Evolutionary conservation across 2,329 filamentous ascomycete genomes (phyloP).

Genomic region (Aspergillus fumigatus): DNA sequence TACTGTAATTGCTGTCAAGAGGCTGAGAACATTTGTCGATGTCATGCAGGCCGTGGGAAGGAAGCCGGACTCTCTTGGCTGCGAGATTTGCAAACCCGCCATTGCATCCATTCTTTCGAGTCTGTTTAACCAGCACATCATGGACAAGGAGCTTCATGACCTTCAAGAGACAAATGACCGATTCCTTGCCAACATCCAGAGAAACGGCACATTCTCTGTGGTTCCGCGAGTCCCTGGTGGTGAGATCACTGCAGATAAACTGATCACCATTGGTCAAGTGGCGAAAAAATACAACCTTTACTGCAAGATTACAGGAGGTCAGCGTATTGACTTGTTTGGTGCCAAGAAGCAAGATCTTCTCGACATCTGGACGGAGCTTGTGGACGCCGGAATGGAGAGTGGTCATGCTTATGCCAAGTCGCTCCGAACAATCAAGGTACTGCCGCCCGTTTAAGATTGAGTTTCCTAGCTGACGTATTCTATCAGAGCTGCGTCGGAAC

Average conservation of each 20-base stretch:
- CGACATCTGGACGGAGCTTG: constrained; percentile 73
- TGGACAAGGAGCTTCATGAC: constrained; percentile 65
- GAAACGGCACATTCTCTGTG: constrained; percentile 86
- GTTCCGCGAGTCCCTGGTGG: constrained; percentile 77
- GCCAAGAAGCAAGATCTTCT: constrained; percentile 82
- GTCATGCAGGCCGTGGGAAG: constrained; percentile 77
- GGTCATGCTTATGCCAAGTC: constrained; percentile 90
- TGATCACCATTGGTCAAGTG: constrained; percentile 77
- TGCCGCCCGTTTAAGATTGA: neutral
- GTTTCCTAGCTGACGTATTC: constrained; percentile 3
- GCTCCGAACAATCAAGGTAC: constrained; percentile 72
- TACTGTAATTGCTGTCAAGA: constrained; percentile 80
- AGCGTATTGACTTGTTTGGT: constrained; percentile 90
- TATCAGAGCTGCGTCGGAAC: constrained; percentile 73
- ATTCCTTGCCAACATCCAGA: constrained; percentile 83
- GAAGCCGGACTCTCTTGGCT: constrained; percentile 68
- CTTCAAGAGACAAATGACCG: constrained; percentile 89
- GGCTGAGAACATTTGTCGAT: constrained; percentile 64
- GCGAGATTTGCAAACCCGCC: constrained; percentile 80
- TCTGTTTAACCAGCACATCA: constrained; percentile 77
- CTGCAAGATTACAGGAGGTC: constrained; percentile 87
- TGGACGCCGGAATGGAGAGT: constrained; percentile 82
- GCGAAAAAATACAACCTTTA: constrained; percentile 81
- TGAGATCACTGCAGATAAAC: constrained; percentile 81
- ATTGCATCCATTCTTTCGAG: constrained; percentile 76